Base-by-base conservation (phyloP, 495 filamentous ascomycete genomes). In the Podospora comata region DNA sequence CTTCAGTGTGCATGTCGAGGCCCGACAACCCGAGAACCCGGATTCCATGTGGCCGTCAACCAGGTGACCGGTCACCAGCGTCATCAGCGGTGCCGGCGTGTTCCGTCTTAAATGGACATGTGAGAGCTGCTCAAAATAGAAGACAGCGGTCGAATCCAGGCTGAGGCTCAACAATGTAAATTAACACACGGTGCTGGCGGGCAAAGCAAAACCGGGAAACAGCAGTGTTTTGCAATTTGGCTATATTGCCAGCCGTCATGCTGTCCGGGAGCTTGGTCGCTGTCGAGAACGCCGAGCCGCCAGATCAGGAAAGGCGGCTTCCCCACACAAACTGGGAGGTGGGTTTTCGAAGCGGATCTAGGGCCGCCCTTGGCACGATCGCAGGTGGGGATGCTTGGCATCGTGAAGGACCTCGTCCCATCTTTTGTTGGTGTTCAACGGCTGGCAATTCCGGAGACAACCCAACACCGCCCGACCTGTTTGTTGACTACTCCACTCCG, bases 91-190 rank as follows among this genome's bases (percentile, higher is more conserved):
- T 32, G 30, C 30, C 30, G 30, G 4, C 30, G 30, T 58, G 56
- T 57, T 39, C 34, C 34, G 55, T n/a, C 55, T 23, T 57, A 18
- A 23, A 23, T 18, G 55, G 55, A 23, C 23, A 27, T 58, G 56
- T 58, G 55, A 58, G n/a, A 20, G 55, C 55, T 19, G 7, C 59
- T 32, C 59, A 61, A 28, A 61, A 61, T 61, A 32, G 28, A 32
- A 61, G 27, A 27, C 32, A 6, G 39, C 4, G 5, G 23, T 61
- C 15, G 59, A 27, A 61, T 32, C 16, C 59, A 20, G 19, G 27
- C 20, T 63, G 61, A 63, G 61, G 61, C 61, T 63, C 61, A 63
- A 63, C 20, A 63, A 63, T 44, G 28, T 16, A 63, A 63, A 39
- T 63, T 63, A 44, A 34, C 32, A 6, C 15, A 44, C 34, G 32